A percentile compares a stretch with the other conserved stretches of the same genome.
Evolutionary conservation across 2,329 filamentous ascomycete genomes (phyloP).

Genomic region (Beauveria australis): DNA sequence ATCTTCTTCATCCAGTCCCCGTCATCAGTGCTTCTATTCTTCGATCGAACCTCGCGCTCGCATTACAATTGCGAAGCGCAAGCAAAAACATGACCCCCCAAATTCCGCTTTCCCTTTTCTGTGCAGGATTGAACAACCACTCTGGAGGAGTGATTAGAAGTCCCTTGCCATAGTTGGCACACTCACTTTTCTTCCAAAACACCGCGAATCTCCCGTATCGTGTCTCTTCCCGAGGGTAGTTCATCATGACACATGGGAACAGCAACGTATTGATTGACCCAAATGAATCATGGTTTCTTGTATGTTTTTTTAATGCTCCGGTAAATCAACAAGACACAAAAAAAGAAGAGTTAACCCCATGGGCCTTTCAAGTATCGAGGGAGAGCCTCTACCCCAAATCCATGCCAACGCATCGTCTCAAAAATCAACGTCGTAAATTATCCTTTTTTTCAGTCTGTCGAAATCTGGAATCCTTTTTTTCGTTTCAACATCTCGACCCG

Average conservation of each 20-base stretch:
- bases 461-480: background rate
- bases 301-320: conserved; percentile 8
- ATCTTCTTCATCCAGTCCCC: too few relatives aligned
- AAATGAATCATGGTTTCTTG: background rate
- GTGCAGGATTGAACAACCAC: too few relatives aligned
- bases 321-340: conserved; percentile 1
- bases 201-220: too few relatives aligned
- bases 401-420: background rate
- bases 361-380: background rate
- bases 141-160: too few relatives aligned
- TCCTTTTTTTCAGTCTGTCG: conserved; percentile 15
- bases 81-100: too few relatives aligned
- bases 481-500: background rate
- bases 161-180: too few relatives aligned
- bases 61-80: too few relatives aligned
- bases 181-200: too few relatives aligned
- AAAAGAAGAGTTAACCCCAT: conserved; percentile 4
- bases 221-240: background rate
- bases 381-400: background rate
- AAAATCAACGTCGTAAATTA: background rate
- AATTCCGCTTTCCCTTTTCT: too few relatives aligned
- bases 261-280: background rate
- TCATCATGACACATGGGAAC: background rate
- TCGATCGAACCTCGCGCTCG: too few relatives aligned
- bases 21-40: too few relatives aligned